Evolutionary conservation across 768 basidiomycete genomes (phyloP).

Genomic region (Erythrobasidium yunnanense): DNA sequence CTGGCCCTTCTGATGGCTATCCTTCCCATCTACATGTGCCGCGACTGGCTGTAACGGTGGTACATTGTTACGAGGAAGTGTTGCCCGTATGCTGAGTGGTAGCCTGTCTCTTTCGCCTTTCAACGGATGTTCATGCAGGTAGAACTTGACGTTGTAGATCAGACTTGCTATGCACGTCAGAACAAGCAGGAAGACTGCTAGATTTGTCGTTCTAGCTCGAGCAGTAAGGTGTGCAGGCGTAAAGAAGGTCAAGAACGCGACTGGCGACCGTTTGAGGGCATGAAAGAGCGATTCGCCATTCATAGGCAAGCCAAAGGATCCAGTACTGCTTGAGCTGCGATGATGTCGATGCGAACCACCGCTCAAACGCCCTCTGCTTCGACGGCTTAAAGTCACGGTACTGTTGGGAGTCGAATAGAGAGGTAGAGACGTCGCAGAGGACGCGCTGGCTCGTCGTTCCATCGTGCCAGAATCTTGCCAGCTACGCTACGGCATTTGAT

Average conservation of each 20-base stretch:
- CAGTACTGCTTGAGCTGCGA: not conserved
- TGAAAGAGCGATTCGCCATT: not conserved
- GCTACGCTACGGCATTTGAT: no score
- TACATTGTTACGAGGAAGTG: conserved; percentile 4
- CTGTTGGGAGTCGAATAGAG: no score
- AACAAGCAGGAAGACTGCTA: conserved; percentile 19
- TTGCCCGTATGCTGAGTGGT: conserved; percentile 13
- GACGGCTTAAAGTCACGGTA: no score
- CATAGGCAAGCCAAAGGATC: not conserved
- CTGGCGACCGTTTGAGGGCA: not conserved
- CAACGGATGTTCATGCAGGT: conserved; percentile 22
- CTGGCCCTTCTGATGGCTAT: not conserved
- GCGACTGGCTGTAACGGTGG: not conserved
- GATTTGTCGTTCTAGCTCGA: conserved; percentile 21
- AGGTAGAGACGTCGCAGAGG: no score
- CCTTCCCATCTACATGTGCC: not conserved
- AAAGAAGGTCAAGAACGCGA: conserved; percentile 5
- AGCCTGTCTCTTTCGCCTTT: conserved; percentile 18
- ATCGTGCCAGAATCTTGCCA: no score
- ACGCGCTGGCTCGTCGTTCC: no score
- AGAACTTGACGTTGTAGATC: conserved; percentile 18
- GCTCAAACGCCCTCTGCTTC: no score
- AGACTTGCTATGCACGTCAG: conserved; percentile 3
- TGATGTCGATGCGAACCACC: not conserved
- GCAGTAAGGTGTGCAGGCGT: not conserved